A percentile compares a stretch with the other conserved stretches of the same genome.
Conservation (phyloP, 2,329 filamentous ascomycete species). For the Trichoderma koningiopsis region DNA sequence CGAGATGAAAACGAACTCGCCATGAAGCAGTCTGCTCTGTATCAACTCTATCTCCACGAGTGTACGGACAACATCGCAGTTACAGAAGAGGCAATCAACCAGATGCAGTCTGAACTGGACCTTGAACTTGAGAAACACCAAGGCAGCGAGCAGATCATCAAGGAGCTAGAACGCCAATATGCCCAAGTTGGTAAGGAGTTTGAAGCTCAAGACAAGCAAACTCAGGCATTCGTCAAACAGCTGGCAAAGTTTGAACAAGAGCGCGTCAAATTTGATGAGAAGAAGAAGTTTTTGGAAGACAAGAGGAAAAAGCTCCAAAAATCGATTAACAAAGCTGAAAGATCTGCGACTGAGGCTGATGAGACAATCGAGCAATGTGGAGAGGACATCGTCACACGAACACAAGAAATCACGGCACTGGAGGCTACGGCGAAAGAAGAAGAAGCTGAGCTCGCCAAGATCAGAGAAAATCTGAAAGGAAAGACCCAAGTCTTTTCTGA, state of each 20-base stretch:
- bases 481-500: constrained; percentile 96
- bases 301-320: constrained; percentile 97
- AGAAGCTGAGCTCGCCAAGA: constrained; percentile 78
- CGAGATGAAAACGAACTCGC: constrained; percentile 91
- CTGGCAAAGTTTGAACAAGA: constrained; percentile 94
- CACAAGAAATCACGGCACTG: constrained; percentile 71
- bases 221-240: constrained; percentile 79
- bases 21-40: constrained; percentile 86
- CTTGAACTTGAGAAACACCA: constrained; percentile 89
- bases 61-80: constrained; percentile 87
- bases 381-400: constrained; percentile 75
- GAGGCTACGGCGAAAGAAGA: constrained; percentile 77
- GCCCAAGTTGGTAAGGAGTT: constrained; percentile 81
- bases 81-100: constrained; percentile 84
- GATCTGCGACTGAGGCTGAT: constrained; percentile 71
- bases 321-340: constrained; percentile 74
- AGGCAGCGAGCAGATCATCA: constrained; percentile 87
- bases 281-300: constrained; percentile 86
- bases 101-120: constrained; percentile 85
- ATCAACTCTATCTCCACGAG: constrained; percentile 87
- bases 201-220: constrained; percentile 78
- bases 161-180: constrained; percentile 82
- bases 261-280: constrained; percentile 95
- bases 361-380: constrained; percentile 76
- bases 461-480: constrained; percentile 85